Base-by-base conservation (phyloP, 2,329 filamentous ascomycete genomes). In the Venturia pyrina region DNA sequence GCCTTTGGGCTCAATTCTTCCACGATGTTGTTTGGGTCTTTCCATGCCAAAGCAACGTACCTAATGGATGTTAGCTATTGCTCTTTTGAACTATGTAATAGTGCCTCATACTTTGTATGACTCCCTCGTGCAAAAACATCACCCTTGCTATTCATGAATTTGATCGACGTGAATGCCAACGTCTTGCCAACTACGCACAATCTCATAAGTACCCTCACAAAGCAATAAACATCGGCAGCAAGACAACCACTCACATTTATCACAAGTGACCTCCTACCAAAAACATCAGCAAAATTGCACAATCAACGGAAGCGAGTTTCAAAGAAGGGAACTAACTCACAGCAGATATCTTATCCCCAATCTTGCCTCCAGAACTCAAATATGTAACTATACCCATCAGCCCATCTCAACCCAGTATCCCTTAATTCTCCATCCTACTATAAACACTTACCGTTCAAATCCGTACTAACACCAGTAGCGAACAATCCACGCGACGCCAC, bases 181-280 rank as follows among this genome's bases (percentile, higher is more conserved):
- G 83, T 88, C 73, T 88, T 88, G 34, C 86, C 86, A 70, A 88
- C 83, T 85, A 66, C n/a, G n/a, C n/a, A n/a, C n/a, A n/a, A n/a
- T n/a, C n/a, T n/a, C n/a, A n/a, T n/a, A n/a, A n/a, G n/a, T n/a
- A n/a, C n/a, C n/a, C n/a, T n/a, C n/a, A n/a, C n/a, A n/a, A n/a
- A n/a, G n/a, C n/a, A n/a, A n/a, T n/a, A n/a, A n/a, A n/a, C n/a
- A n/a, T n/a, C n/a, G n/a, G n/a, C n/a, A n/a, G 28, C 28, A 28
- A 28, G 28, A 28, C 4, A 28, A 4, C 28, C 32, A 70, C 77
- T 65, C 78, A 86, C 85, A 87, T 70, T 87, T 88, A 71, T 89
- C 86, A 70, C 86, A 88, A 3, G 77, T 82, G 37, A 83, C 86
- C 71, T 89, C 85, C 75, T 79, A 56, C 28, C 28, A 2, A 28